Evolutionary conservation across 164 flowering plant genomes (phyloP), one percentile per base, ranked within the genome.

Genomic region (Echeveria elegans): DNA sequence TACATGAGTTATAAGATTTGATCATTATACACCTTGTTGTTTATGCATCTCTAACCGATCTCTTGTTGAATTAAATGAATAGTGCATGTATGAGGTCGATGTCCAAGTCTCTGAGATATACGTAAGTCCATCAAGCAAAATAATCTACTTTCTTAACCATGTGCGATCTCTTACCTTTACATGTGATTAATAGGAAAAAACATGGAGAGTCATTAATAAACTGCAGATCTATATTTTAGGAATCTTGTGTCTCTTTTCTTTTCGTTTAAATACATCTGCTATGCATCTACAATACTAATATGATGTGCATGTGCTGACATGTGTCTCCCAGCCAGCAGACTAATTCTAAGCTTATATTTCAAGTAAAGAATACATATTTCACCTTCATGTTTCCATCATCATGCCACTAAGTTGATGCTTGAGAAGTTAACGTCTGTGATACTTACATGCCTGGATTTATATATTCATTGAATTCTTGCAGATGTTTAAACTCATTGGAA

Each of bases 171-270:
- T 52, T 23, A 8, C 32, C 28, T 56, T 26, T 29, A 56, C 61
- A 56, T 56, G 16, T 56, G 61, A 2, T 56, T 4, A 32, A 28
- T 56, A 56, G 32, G 28, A 28, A 12, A 56, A 26, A 26, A 56
- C 61, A 26, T 56, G 61, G 32, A 28, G 28, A 28, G 61, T 12
- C 19, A 24, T 56, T 26, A 56, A 56, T 56, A 32, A 28, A 12
- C 26, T 11, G 61, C 61, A 56, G 61, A 28, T 56, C 61, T 56
- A 26, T 28, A 28, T 28, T 26, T 56, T 56, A 56, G 61, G 61
- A 56, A 56, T 56, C 61, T 56, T 56, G 26, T 11, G 32, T 1
- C 26, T 14, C 61, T 15, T 56, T 56, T 53, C 30, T 23, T 26
- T 53, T 56, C 31, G 15, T 28, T 52, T 26, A 29, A 53, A 56